phyloP scores from a whole-genome alignment of 2,329 filamentous ascomycete species.

The Exophiala phaeomuriformis region DNA sequence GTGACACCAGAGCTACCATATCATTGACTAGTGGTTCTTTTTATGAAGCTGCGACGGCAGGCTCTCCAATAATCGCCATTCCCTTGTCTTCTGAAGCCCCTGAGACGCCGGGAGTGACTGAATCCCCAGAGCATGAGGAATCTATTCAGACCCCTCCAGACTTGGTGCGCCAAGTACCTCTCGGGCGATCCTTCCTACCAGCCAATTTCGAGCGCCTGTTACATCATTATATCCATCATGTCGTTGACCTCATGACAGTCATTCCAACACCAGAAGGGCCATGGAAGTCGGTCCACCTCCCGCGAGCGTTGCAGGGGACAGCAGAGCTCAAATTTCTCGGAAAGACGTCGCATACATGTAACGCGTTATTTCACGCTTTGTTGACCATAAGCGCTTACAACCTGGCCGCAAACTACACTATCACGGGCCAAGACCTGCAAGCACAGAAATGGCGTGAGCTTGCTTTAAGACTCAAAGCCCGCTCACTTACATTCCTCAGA shows the following conservation, averaged over 20 bases:
- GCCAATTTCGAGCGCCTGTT: background rate
- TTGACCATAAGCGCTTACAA: constrained; percentile 2
- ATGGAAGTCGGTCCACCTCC: constrained; percentile 6
- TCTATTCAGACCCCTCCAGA: too few relatives aligned
- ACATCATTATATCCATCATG: constrained; percentile 2
- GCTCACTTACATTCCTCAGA: background rate
- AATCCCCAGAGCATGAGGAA: too few relatives aligned
- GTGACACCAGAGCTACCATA: too few relatives aligned
- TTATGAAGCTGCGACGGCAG: too few relatives aligned
- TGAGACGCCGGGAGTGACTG: too few relatives aligned
- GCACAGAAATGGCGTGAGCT: constrained; percentile 1
- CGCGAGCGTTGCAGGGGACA: constrained; percentile 2
- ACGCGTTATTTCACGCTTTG: constrained; percentile 1
- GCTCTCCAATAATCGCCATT: too few relatives aligned
- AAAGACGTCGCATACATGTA: constrained; percentile 1
- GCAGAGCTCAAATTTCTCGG: background rate
- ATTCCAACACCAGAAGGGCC: constrained; percentile 1
- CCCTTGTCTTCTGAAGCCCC: too few relatives aligned
- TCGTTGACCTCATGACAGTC: constrained; percentile 1
- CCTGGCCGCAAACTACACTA: background rate
- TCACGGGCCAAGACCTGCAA: background rate
- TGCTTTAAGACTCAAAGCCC: constrained; percentile 1
- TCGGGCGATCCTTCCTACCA: too few relatives aligned
- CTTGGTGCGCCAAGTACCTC: too few relatives aligned
- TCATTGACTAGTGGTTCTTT: too few relatives aligned